Evolutionary conservation across 306 rosid genomes (phyloP).

Genomic region (Corylus heterophylla): DNA sequence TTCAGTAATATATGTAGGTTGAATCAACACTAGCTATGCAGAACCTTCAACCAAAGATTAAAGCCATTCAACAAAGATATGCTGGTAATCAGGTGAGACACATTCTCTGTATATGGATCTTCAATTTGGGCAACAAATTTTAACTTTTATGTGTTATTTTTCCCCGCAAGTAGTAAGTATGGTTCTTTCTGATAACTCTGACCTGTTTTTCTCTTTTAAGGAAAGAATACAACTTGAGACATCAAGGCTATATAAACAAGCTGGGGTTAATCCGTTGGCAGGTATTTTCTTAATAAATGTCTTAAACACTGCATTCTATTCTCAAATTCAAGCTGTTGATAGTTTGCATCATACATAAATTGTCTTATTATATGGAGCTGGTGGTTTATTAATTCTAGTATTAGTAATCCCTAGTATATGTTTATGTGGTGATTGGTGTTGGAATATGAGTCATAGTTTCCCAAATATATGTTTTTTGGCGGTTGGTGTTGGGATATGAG

Average conservation of each 20-base stretch:
- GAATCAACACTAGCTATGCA: slow-evolving; percentile 98
- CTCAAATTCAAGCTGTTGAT: neutral
- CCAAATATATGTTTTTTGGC: too few species aligned
- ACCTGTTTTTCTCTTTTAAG: slow-evolving; percentile 53
- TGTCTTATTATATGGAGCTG: slow-evolving; percentile 24
- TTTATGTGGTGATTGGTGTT: slow-evolving; percentile 3
- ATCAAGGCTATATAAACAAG: slow-evolving; percentile 85
- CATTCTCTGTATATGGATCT: slow-evolving; percentile 19
- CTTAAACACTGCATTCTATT: neutral
- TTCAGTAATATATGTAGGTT: slow-evolving; percentile 51
- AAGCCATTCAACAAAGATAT: slow-evolving; percentile 97
- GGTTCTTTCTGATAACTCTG: slow-evolving; percentile 33
- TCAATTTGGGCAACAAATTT: slow-evolving; percentile 25
- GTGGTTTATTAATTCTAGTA: slow-evolving; percentile 12
- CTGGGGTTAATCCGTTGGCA: slow-evolving; percentile 98
- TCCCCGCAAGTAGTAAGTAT: slow-evolving; percentile 8
- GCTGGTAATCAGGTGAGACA: slow-evolving; percentile 91
- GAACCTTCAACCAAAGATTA: slow-evolving; percentile 94
- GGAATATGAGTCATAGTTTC: neutral
- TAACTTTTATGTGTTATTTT: slow-evolving; percentile 15
- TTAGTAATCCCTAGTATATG: slow-evolving; percentile 6
- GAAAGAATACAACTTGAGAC: slow-evolving; percentile 99
- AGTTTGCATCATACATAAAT: slow-evolving; percentile 13
- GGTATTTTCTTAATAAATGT: slow-evolving; percentile 39
- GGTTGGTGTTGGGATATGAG: too few species aligned